Evolutionary conservation across 225 moss, liverwort and hornwort genomes (phyloP), one percentile per base, ranked within the genome.

Genomic region (Sphagnum contortum): DNA sequence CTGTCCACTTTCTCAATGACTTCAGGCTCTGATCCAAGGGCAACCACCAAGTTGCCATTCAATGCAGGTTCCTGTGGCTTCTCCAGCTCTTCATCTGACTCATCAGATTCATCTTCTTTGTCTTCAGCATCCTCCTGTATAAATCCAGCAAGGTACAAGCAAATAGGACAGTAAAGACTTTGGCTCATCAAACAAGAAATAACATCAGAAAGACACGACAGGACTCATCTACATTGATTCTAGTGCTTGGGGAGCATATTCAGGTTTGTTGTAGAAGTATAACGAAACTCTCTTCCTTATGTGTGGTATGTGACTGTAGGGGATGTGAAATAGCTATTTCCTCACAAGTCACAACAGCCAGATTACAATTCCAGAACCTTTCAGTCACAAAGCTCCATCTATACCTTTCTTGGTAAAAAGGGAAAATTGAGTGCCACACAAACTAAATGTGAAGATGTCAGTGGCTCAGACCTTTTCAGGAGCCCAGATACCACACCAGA

Each of bases 401-500:
- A 13, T 48, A 6, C 8, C 12, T 8, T 61, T 8, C 7, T 6
- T 46, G 45, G 61, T 44, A 46, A 44, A 47, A 61, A 29, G 44
- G 3, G 1, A 29, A 29, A 29, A 29, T 29, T 29, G 29, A 29
- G 29, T 29, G 29, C 29, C 29, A 29, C 29, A 29, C 29, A 29
- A 29, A 29, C 0, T 29, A 29, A 29, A 29, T 29, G 0, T 29
- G 29, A 29, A 29, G 29, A 29, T 29, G 29, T 29, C 29, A 6
- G 5, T 57, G 48, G 5, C 70, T 62, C 52, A 9, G 14, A 81
- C 81, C 78, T 81, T 81, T 54, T 59, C 59, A 11, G 84, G 84
- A 12, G 80, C 84, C 81, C 81, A 84, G 44, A 84, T 70, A 3
- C 75, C 77, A 67, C 78, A 73, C 84, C 84, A 84, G 8, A 84